phyloP scores from a whole-genome alignment of 192 early-diverging fungal species.

The Coemansia sp. region DNA sequence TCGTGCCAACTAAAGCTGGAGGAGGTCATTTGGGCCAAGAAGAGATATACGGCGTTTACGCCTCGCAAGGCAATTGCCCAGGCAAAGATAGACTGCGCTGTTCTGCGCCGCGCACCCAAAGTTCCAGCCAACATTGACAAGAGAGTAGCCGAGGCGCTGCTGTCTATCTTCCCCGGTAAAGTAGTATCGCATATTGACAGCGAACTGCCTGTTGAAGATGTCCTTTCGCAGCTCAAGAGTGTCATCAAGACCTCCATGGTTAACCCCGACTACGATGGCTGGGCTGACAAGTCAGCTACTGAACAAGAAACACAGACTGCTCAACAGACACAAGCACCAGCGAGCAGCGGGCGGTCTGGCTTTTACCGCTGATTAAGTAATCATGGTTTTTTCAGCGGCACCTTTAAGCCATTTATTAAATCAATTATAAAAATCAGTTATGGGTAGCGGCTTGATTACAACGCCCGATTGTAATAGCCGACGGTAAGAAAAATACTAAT shows the following conservation, averaged over 20 bases:
- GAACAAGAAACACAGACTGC: too few relatives aligned
- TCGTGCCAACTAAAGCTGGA: neutral
- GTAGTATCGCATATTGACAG: neutral
- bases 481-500: too few relatives aligned
- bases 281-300: too few relatives aligned
- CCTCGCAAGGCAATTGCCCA: neutral
- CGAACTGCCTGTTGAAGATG: neutral
- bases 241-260: neutral
- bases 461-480: too few relatives aligned
- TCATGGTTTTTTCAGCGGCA: too few relatives aligned
- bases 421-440: too few relatives aligned
- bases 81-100: neutral
- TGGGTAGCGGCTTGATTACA: too few relatives aligned
- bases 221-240: neutral
- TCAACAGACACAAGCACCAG: too few relatives aligned
- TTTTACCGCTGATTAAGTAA: too few relatives aligned
- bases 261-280: neutral
- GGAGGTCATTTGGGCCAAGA: neutral
- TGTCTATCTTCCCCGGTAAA: neutral
- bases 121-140: neutral
- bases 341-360: too few relatives aligned
- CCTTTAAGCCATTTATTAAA: too few relatives aligned
- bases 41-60: neutral
- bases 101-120: neutral
- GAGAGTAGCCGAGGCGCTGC: neutral